phyloP scores from a whole-genome alignment of 2,329 filamentous ascomycete species.

The Neocatenulostroma microsporum region DNA sequence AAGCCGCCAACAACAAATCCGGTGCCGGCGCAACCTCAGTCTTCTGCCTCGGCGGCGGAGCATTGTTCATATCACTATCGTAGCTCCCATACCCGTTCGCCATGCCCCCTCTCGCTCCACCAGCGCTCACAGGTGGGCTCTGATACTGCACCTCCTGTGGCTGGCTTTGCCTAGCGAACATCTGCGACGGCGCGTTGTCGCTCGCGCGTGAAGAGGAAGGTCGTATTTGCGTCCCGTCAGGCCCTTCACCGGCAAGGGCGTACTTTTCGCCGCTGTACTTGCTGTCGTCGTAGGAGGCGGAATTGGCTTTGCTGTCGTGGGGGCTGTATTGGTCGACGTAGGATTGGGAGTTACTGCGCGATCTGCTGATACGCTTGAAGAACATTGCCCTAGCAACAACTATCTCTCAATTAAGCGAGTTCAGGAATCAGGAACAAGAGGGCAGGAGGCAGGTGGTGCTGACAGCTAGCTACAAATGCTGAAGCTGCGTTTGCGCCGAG shows the following conservation, averaged over 20 bases:
- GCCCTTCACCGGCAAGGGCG: conserved; percentile 20
- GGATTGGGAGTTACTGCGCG: conserved; percentile 41
- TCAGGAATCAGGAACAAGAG: conserved; percentile 1
- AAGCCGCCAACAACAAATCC: conserved; percentile 45
- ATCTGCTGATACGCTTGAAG: conserved; percentile 25
- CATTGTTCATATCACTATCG: conserved; percentile 11
- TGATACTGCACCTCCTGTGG: conserved; percentile 31
- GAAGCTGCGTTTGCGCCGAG: too few species aligned
- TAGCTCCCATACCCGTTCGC: conserved; percentile 21
- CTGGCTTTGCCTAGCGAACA: conserved; percentile 39
- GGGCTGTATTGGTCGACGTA: conserved; percentile 37
- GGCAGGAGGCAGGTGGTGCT: background rate
- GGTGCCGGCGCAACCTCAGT: conserved; percentile 38
- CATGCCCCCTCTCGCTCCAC: conserved; percentile 9
- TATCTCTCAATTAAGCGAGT: too few species aligned
- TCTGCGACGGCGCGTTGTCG: conserved; percentile 27
- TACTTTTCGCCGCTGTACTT: conserved; percentile 32
- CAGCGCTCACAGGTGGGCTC: conserved; percentile 14
- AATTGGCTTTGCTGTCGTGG: conserved; percentile 37
- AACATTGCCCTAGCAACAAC: conserved; percentile 2
- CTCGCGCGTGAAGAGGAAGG: conserved; percentile 26
- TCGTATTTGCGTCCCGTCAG: conserved; percentile 17
- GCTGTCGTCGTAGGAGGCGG: conserved; percentile 40
- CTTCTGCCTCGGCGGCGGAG: conserved; percentile 5
- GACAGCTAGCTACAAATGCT: conserved; percentile 1